These are phyloP conservation scores for Silene conica DNA, from an alignment of 148 eudicot species.

Conservation along the genomic window DNA sequence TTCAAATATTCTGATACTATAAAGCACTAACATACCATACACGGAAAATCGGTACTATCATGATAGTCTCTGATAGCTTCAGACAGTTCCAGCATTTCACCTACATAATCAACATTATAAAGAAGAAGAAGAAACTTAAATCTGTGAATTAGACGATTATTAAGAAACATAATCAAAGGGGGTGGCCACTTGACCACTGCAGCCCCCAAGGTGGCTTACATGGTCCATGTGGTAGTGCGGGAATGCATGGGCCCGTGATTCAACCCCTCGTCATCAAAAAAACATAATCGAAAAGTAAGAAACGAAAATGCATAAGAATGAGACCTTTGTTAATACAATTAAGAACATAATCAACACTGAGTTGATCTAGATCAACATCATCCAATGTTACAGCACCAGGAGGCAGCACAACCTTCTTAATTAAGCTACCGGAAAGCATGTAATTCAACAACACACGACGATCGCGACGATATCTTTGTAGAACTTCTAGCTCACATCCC, in stretches of 20 bases:
- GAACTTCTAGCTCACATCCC: slow-evolving; percentile 66
- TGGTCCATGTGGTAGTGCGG: too few species aligned
- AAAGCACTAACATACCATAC: slow-evolving; percentile 48
- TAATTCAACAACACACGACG: slow-evolving; percentile 80
- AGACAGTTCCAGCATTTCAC: slow-evolving; percentile 88
- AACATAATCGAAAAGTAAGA: background rate
- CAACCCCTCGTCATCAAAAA: too few species aligned
- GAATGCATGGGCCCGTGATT: too few species aligned
- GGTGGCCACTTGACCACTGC: too few species aligned
- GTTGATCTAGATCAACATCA: slow-evolving; percentile 99
- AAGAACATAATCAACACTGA: slow-evolving; percentile 91
- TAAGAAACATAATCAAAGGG: too few species aligned
- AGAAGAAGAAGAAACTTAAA: background rate
- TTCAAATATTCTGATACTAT: background rate
- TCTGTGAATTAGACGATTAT: background rate
- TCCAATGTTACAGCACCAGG: slow-evolving; percentile 98
- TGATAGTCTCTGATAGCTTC: slow-evolving; percentile 98
- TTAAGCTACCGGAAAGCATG: slow-evolving; percentile 83
- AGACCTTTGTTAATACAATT: slow-evolving; percentile 81
- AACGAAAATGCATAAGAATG: background rate
- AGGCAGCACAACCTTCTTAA: slow-evolving; percentile 93
- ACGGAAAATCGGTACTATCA: slow-evolving; percentile 70
- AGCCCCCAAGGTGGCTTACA: too few species aligned
- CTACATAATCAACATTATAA: slow-evolving; percentile 35
- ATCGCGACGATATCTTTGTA: slow-evolving; percentile 85